Percentiles rank a stretch among this genome's conserved stretches.
phyloP scores from a whole-genome alignment of 176 grass and related monocot genomes.

The Bothriochloa decipiens region DNA sequence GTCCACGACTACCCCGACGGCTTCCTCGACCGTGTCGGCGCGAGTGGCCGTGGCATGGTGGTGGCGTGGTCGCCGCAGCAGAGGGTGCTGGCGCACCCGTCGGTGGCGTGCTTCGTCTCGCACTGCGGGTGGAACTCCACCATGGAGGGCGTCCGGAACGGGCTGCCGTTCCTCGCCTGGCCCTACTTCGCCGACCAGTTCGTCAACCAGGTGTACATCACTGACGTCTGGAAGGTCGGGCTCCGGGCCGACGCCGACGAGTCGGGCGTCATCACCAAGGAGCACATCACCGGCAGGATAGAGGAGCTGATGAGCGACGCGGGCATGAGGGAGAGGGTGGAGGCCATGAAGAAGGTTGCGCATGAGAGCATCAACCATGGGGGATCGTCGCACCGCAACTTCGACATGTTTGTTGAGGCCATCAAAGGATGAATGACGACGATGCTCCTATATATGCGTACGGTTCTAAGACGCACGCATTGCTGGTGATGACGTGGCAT shows the following conservation, averaged over 20 bases:
- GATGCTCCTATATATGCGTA: too few species aligned
- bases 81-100: constrained; percentile 16
- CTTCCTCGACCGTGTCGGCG: background rate
- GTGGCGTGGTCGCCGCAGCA: constrained; percentile 32
- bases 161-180: constrained; percentile 51
- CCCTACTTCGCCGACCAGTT: constrained; percentile 45
- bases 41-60: background rate
- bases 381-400: constrained; percentile 8
- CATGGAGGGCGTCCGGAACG: constrained; percentile 53
- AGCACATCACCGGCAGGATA: constrained; percentile 21
- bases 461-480: too few species aligned
- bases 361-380: background rate
- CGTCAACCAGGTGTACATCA: constrained; percentile 13
- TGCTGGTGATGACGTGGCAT: too few species aligned
- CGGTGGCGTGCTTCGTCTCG: constrained; percentile 49
- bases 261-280: background rate
- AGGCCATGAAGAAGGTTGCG: background rate
- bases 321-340: background rate
- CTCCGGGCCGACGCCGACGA: background rate
- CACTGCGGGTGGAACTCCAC: constrained; percentile 63
- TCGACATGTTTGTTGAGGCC: constrained; percentile 2
- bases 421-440: background rate
- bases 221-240: constrained; percentile 20
- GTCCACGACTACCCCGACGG: constrained; percentile 23
- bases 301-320: constrained; percentile 1